phyloP scores from a whole-genome alignment of 257 asterid genomes.

The Lycium ferocissimum region DNA sequence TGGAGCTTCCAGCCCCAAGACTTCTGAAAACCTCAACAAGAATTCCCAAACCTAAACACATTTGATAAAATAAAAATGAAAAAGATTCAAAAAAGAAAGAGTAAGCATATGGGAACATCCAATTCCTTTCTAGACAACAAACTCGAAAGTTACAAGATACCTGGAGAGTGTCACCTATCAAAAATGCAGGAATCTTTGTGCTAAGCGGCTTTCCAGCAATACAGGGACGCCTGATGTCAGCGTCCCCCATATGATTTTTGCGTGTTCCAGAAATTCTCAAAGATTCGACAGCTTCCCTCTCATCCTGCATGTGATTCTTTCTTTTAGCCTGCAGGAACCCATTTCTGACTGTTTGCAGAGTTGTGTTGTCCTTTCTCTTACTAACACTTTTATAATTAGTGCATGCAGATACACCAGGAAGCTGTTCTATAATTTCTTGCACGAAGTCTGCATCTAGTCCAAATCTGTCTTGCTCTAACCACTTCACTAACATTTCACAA shows the following conservation, averaged over 20 bases:
- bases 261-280: slow-evolving; percentile 50
- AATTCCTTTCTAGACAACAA: slow-evolving; percentile 25
- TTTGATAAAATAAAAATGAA: slow-evolving; percentile 14
- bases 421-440: slow-evolving; percentile 84
- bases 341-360: slow-evolving; percentile 67
- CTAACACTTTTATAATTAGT: slow-evolving; percentile 60
- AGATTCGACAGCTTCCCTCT: slow-evolving; percentile 39
- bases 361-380: slow-evolving; percentile 55
- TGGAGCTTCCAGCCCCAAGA: slow-evolving; percentile 69
- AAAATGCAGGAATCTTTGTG: slow-evolving; percentile 72
- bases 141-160: slow-evolving; percentile 43
- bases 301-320: slow-evolving; percentile 48
- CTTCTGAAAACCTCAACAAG: slow-evolving; percentile 75
- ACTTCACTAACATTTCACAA: slow-evolving; percentile 60
- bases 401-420: slow-evolving; percentile 75
- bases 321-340: slow-evolving; percentile 78
- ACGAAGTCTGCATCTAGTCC: slow-evolving; percentile 85
- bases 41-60: slow-evolving; percentile 84
- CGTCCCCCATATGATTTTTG: slow-evolving; percentile 43
- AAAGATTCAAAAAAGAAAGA: slow-evolving; percentile 18
- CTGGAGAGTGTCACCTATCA: slow-evolving; percentile 92
- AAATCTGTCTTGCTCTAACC: slow-evolving; percentile 85
- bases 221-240: slow-evolving; percentile 61
- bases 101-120: slow-evolving; percentile 36
- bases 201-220: slow-evolving; percentile 74